Percentiles rank a stretch among this genome's conserved stretches.
Conservation (phyloP, 805 yeast species). For the Kregervanrija delftensis region DNA sequence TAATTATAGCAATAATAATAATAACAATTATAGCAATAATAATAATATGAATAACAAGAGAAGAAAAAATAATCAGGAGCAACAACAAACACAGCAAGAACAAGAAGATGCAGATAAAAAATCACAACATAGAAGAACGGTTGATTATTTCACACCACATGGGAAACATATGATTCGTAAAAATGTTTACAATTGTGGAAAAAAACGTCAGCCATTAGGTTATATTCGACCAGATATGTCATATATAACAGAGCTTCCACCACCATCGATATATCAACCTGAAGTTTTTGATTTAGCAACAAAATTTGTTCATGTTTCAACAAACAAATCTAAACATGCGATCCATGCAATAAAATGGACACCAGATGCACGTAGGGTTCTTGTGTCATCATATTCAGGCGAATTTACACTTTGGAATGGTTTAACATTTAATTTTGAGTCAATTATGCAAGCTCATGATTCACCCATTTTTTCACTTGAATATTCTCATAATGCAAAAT, state of each 20-base stretch:
- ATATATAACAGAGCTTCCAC: slow-evolving; percentile 55
- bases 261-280: slow-evolving; percentile 44
- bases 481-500: slow-evolving; percentile 86
- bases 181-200: slow-evolving; percentile 36
- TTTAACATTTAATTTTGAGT: slow-evolving; percentile 87
- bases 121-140: slow-evolving; percentile 50
- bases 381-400: slow-evolving; percentile 88
- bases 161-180: slow-evolving; percentile 53
- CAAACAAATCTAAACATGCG: slow-evolving; percentile 88
- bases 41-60: too few relatives aligned
- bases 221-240: slow-evolving; percentile 62
- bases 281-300: slow-evolving; percentile 61
- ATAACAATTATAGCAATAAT: too few relatives aligned
- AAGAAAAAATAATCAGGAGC: slow-evolving; percentile 2
- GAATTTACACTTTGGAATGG: slow-evolving; percentile 98
- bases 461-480: slow-evolving; percentile 71
- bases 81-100: slow-evolving; percentile 6
- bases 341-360: slow-evolving; percentile 92
- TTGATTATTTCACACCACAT: slow-evolving; percentile 72
- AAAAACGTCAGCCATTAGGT: slow-evolving; percentile 34
- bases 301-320: slow-evolving; percentile 83
- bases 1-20: too few relatives aligned
- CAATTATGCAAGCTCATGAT: slow-evolving; percentile 98
- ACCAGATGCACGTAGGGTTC: slow-evolving; percentile 86
- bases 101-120: slow-evolving; percentile 7